Conservation (phyloP, 1,284 basidiomycete genomes). For the Ustanciosporium gigantosporum region DNA sequence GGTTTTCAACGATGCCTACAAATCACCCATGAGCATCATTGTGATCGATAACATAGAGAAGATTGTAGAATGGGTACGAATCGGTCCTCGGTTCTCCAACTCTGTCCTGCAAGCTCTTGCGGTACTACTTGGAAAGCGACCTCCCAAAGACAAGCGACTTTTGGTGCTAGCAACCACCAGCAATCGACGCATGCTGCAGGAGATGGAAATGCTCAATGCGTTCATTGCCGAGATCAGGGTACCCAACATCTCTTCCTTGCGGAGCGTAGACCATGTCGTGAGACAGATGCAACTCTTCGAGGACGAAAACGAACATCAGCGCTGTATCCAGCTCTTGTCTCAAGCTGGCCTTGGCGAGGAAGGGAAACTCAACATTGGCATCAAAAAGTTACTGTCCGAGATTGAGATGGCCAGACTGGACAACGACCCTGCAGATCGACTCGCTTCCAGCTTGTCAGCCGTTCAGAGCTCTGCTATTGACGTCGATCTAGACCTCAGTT, state of each 20-base stretch:
- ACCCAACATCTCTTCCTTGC: constrained; percentile 76
- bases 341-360: constrained; percentile 75
- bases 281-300: constrained; percentile 81
- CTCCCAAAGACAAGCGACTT: constrained; percentile 93
- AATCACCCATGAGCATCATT: constrained; percentile 92
- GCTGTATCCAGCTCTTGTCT: constrained; percentile 71
- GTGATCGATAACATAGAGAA: constrained; percentile 75
- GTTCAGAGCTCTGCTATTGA: constrained; percentile 29
- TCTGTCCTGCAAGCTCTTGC: constrained; percentile 87
- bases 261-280: constrained; percentile 76
- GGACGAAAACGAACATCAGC: constrained; percentile 66
- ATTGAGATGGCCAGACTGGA: constrained; percentile 96
- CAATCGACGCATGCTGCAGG: constrained; percentile 80
- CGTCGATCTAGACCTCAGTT: constrained; percentile 40
- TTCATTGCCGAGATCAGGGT: constrained; percentile 90
- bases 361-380: constrained; percentile 74
- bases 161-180: constrained; percentile 92
- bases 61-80: constrained; percentile 78
- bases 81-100: constrained; percentile 95
- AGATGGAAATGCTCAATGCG: constrained; percentile 83
- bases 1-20: constrained; percentile 93
- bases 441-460: constrained; percentile 57
- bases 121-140: constrained; percentile 83
- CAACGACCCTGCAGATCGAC: constrained; percentile 61
- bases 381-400: constrained; percentile 84